Conservation (phyloP, 2,329 filamentous ascomycete genomes). For the Fusarium tjaetaba region DNA sequence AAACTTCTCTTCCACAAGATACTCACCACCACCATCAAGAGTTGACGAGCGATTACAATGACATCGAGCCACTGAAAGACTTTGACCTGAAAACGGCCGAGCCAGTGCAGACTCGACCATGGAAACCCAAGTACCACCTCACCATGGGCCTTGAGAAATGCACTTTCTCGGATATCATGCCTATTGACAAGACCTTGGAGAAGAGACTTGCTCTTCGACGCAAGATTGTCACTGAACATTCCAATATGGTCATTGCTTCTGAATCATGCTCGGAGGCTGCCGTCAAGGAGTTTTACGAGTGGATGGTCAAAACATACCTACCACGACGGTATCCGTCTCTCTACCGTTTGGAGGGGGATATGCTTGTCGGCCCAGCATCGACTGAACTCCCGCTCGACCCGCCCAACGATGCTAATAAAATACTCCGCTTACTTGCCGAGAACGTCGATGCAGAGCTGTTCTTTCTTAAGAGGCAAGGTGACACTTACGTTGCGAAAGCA, state of each 20-base stretch:
- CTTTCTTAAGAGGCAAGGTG: not conserved
- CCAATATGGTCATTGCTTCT: not conserved
- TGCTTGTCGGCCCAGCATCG: not conserved
- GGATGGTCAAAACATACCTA: not conserved
- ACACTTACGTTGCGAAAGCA: not conserved
- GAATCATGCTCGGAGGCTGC: not conserved
- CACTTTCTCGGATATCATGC: not conserved
- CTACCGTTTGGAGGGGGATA: rapidly evolving
- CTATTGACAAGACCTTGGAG: not conserved
- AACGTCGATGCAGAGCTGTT: not conserved
- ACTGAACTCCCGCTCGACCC: rapidly evolving
- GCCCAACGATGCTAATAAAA: rapidly evolving
- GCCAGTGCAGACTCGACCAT: not conserved
- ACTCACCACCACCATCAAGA: not conserved
- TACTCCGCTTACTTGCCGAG: not conserved
- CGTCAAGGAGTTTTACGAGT: not conserved
- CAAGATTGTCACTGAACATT: not conserved
- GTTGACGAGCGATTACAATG: not conserved
- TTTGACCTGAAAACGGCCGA: not conserved
- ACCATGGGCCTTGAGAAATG: not conserved
- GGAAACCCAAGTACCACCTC: not conserved
- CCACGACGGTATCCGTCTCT: not conserved
- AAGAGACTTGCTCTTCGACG: not conserved
- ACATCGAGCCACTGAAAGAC: not conserved
- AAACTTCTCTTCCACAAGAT: not conserved